These are phyloP conservation scores for Scopulariopsis brevicaulis DNA, from an alignment of 2,329 filamentous ascomycete species.

Conservation along the genomic window DNA sequence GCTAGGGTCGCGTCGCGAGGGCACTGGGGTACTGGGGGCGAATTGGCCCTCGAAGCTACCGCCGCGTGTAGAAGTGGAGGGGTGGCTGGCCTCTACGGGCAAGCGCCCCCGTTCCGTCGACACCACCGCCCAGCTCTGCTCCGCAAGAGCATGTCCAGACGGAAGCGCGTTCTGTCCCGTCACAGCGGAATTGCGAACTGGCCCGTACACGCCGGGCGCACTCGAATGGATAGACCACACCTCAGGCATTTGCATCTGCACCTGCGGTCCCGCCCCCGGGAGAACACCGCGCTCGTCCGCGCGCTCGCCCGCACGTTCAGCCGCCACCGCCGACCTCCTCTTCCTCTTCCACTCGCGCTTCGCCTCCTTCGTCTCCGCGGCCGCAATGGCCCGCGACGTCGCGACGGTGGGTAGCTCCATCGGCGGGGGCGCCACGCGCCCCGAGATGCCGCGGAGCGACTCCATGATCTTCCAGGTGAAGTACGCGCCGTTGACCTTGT, in stretches of 20 bases:
- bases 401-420: not conserved
- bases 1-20: not conserved
- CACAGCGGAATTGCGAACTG: not conserved
- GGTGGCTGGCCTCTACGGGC: not conserved
- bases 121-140: not conserved
- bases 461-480: conserved; percentile 28
- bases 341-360: conserved; percentile 20
- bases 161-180: not conserved
- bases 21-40: not conserved
- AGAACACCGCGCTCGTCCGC: not conserved
- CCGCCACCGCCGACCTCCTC: conserved; percentile 7
- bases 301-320: conserved; percentile 19
- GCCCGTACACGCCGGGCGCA: not conserved
- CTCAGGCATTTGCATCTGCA: not conserved
- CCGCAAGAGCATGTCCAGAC: not conserved
- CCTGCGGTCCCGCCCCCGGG: not conserved
- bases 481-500: conserved; percentile 32
- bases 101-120: not conserved
- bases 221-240: not conserved
- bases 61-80: not conserved
- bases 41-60: not conserved
- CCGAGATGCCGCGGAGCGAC: conserved; percentile 24
- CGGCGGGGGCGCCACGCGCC: conserved; percentile 4
- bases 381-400: not conserved
- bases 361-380: conserved; percentile 4